phyloP scores from a whole-genome alignment of 225 moss, liverwort and hornwort species.

The Pseudoscleropodium purum region DNA sequence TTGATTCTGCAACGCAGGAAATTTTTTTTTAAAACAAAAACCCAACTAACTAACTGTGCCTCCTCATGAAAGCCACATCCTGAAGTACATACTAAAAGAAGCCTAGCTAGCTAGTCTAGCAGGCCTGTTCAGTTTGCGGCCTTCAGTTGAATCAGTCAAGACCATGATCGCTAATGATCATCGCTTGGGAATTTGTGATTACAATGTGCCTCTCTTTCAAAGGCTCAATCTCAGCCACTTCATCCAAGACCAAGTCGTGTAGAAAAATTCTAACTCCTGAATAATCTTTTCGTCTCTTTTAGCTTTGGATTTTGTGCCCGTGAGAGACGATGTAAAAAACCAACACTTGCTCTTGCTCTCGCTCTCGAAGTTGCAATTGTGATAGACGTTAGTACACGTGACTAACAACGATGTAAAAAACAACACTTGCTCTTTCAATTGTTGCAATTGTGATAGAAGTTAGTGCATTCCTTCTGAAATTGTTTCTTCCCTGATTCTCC shows the following conservation, averaged over 20 bases:
- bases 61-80: not conserved
- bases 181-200: not conserved
- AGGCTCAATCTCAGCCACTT: not conserved
- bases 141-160: constrained; percentile 13
- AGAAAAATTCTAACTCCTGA: not conserved
- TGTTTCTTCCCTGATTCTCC: not conserved
- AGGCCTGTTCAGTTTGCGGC: not conserved
- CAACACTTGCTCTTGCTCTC: not conserved
- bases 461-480: not conserved
- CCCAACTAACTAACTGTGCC: not conserved
- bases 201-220: not conserved
- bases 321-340: not conserved
- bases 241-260: not conserved
- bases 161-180: not conserved
- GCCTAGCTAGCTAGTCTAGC: not conserved
- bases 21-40: no score
- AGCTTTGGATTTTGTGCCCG: not conserved
- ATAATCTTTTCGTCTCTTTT: not conserved
- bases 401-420: not conserved
- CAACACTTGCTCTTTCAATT: not conserved
- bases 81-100: not conserved
- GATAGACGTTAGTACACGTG: not conserved
- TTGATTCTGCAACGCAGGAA: no score
- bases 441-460: not conserved
- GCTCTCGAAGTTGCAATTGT: not conserved